Evolutionary conservation across 208 protist genomes (phyloP), one percentile per base, ranked within the genome.

Genomic region (Leishmania amazonensis): DNA sequence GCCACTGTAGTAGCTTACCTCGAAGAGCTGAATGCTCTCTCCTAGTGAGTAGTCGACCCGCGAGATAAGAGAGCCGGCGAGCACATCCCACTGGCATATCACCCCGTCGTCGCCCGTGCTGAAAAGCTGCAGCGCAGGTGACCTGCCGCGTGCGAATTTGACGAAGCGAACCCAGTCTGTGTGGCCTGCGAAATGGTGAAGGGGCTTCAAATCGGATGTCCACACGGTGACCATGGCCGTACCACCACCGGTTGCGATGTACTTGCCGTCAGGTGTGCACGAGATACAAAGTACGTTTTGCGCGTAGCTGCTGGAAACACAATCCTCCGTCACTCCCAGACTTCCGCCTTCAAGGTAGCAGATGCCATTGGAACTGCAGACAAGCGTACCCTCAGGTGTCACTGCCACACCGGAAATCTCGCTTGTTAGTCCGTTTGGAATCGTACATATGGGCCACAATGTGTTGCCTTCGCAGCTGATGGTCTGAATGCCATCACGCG

Each of bases 151-250:
- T 5, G 91, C 85, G 80, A 97, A 96, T 78, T 91, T 90, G 1
- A 97, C 91, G 84, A 93, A 96, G 28, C 90, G 89, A 3, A 97
- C 90, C 91, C 92, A 96, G 79, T 97, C 93, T 15, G 89, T 94
- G 88, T 97, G 93, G 31, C 91, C 93, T 0, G 79, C 53, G 40
- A 97, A 80, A 67, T 90, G 83, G 75, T 94, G 93, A 0, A 96
- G 45, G 1, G 84, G 83, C 65, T 86, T 76, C 79, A 96, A 83
- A 54, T 89, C 88, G 35, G 80, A 68, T 51, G 89, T 87, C 94
- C 92, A 96, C 15, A 95, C 88, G 1, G 91, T 94, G 9, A 95
- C 88, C 54, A 76, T 85, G 15, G 89, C 88, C 70, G 89, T 91
- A 28, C 86, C 79, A 45, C 90, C 80, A 49, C 94, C 90, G 8